Conservation (phyloP, 2,329 filamentous ascomycete genomes). For the Neopestalotiopsis rosae region DNA sequence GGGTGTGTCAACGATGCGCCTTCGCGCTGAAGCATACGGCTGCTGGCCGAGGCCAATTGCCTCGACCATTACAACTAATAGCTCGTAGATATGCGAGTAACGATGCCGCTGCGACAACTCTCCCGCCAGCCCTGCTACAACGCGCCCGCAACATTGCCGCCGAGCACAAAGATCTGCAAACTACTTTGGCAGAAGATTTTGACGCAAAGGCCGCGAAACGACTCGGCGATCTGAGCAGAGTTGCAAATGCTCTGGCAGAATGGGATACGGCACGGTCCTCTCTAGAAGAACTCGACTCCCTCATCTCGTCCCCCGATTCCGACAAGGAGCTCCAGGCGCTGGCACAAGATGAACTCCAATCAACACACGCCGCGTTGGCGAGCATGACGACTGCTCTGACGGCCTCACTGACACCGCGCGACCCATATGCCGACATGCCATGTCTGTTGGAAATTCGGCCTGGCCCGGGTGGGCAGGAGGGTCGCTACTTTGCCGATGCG, state of each 20-base stretch:
- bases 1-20: slow-evolving; percentile 58
- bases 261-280: slow-evolving; percentile 62
- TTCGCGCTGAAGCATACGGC: slow-evolving; percentile 39
- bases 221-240: slow-evolving; percentile 63
- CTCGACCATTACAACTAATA: slow-evolving; percentile 21
- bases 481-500: slow-evolving; percentile 86
- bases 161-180: slow-evolving; percentile 64
- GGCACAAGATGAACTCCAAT: slow-evolving; percentile 79
- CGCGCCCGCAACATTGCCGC: slow-evolving; percentile 62
- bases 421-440: slow-evolving; percentile 88
- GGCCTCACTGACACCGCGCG: slow-evolving; percentile 79
- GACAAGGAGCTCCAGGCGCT: slow-evolving; percentile 74
- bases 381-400: slow-evolving; percentile 72
- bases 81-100: slow-evolving; percentile 28
- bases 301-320: slow-evolving; percentile 56
- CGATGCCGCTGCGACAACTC: slow-evolving; percentile 34
- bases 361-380: slow-evolving; percentile 66
- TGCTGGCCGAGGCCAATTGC: slow-evolving; percentile 50
- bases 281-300: slow-evolving; percentile 56
- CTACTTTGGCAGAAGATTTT: slow-evolving; percentile 58
- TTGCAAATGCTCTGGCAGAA: slow-evolving; percentile 61
- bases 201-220: slow-evolving; percentile 63
- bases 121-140: slow-evolving; percentile 62
- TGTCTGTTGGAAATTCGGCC: slow-evolving; percentile 92
- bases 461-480: slow-evolving; percentile 90